phyloP scores from a whole-genome alignment of 768 basidiomycete species.

The Vararia minispora region DNA sequence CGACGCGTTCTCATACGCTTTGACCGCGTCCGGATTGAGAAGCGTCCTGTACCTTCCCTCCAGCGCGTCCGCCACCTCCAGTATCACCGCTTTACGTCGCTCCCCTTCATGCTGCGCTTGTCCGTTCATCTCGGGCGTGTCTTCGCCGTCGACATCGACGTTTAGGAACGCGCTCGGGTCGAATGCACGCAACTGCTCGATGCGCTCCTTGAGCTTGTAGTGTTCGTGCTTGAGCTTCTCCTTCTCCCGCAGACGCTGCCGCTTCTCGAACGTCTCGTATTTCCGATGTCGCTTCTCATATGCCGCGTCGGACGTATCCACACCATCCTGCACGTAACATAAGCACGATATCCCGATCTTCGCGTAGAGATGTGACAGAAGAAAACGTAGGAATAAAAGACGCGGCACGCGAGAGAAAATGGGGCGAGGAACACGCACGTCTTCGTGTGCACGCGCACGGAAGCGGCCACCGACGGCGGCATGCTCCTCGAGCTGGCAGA shows the following conservation, averaged over 20 bases:
- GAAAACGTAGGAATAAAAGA: constrained; percentile 8
- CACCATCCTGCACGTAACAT: constrained; percentile 28
- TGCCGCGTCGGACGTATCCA: constrained; percentile 68
- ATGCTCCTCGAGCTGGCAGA: constrained; percentile 33
- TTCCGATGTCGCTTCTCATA: constrained; percentile 80
- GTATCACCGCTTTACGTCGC: constrained; percentile 61
- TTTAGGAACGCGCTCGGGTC: constrained; percentile 58
- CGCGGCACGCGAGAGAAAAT: constrained; percentile 1
- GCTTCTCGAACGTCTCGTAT: constrained; percentile 80
- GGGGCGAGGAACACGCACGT: constrained; percentile 39
- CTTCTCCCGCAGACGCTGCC: constrained; percentile 77
- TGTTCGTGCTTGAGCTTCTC: constrained; percentile 89
- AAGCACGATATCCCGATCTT: constrained; percentile 1
- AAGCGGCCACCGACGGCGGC: constrained; percentile 57
- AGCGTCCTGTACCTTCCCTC: constrained; percentile 70
- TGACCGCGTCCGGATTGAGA: constrained; percentile 44
- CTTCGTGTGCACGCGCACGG: constrained; percentile 55
- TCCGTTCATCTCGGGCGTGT: constrained; percentile 3
- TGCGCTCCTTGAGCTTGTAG: constrained; percentile 82
- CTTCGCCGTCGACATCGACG: constrained; percentile 25
- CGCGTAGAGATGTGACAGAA: constrained; percentile 1
- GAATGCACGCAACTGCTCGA: constrained; percentile 73
- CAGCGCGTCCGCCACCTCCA: constrained; percentile 50
- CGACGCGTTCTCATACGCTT: constrained; percentile 3
- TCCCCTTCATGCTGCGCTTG: constrained; percentile 50